Percentiles rank a stretch among this genome's conserved stretches.
phyloP scores from a whole-genome alignment of 805 yeast genomes.

The Kazachstania viticola region DNA sequence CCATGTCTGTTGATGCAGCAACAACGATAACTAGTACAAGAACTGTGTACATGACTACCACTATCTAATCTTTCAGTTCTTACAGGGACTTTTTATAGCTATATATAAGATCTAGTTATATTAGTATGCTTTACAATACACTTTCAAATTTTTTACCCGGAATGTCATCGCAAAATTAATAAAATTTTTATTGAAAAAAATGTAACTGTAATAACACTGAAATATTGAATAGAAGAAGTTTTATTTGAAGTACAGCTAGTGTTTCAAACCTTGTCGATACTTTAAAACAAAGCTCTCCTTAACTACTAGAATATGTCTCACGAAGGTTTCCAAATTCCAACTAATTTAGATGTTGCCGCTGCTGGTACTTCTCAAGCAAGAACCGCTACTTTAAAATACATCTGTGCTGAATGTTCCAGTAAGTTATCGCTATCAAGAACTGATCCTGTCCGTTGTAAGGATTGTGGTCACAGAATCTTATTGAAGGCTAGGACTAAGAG shows the following conservation, averaged over 20 bases:
- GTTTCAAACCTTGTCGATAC: no score
- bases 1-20: constrained; percentile 25
- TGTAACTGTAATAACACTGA: no score
- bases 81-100: no score
- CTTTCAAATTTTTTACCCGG: no score
- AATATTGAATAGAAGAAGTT: no score
- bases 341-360: constrained; percentile 77
- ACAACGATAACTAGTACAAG: constrained; percentile 25
- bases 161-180: no score
- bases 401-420: constrained; percentile 94
- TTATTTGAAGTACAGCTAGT: no score
- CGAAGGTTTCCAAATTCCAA: constrained; percentile 82
- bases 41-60: constrained; percentile 16
- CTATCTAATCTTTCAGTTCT: constrained; percentile 2
- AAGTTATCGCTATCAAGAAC: constrained; percentile 78
- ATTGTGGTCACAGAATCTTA: constrained; percentile 95
- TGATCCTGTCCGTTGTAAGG: constrained; percentile 96
- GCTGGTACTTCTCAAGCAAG: constrained; percentile 60
- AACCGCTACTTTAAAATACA: constrained; percentile 79
- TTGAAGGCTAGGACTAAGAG: constrained; percentile 96
- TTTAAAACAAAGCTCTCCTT: no score
- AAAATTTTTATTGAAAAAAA: no score
- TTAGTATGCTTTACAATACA: no score
- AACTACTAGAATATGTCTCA: constrained; percentile 46
- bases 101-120: no score